Base-by-base conservation (phyloP, 2,329 filamentous ascomycete genomes). In the Chaetomiaceae sp. region DNA sequence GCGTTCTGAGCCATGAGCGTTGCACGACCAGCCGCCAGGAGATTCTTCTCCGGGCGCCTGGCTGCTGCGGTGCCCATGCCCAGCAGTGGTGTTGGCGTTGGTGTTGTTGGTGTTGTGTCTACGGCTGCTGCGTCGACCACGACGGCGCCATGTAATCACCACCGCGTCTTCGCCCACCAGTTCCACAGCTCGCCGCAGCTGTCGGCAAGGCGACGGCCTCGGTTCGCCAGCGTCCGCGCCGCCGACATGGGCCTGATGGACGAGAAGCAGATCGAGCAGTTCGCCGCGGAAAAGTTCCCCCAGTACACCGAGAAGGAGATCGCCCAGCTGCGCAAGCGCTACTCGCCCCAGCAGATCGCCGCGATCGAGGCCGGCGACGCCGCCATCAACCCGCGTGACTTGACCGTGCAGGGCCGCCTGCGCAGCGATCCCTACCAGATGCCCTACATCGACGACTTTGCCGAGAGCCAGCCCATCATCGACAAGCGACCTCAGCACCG, bases 371-470 rank as follows among this genome's bases (percentile, higher is more conserved):
- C 86, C 38, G 89, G 84, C 58, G 90, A 96, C 68, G 70, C 76
- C 51, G 80, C 85, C 55, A 82, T 96, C 63, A 76, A 85, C 61
- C 71, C 83, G 9, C 73, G 81, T 55, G 88, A 97, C 65, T 63
- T 96, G 62, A 74, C 83, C 34, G 73, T 79, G 27, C 85, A 93
- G 68, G 86, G 83, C 54, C 75, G 79, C 35, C 66, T 86, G 57
- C 82, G 88, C 51, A 75, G 71, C 45, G 89, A 95, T 62, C 76
- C 81, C 8, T 86, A 87, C 72, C 73, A 74, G 43, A 70, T 90
- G 40, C 73, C 79, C 51, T 93, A 95, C 65, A 69, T 91, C 45
- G 89, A 96, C 63, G 88, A 95, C 65, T 85, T 95, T 60, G 79
- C 84, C 49, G 76, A 77, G 47, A 76, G 91, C 53, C 79, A 88